Evolutionary conservation across 2,329 filamentous ascomycete genomes (phyloP).

Genomic region (Neonectria magnoliae): DNA sequence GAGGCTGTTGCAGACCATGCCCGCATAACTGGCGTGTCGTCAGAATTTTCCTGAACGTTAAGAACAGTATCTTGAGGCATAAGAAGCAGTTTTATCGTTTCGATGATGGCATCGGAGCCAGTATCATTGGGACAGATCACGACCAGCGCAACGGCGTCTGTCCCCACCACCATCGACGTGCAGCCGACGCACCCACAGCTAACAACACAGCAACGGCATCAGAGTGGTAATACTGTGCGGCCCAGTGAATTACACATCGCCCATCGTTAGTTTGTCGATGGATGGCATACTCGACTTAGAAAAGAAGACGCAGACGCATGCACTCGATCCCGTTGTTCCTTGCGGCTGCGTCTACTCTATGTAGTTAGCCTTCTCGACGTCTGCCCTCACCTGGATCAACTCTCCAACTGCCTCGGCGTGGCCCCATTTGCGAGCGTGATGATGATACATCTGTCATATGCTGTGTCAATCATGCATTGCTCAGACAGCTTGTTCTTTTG

Average conservation of each 20-base stretch:
- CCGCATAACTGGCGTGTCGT: background rate
- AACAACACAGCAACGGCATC: background rate
- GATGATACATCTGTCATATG: too few species aligned
- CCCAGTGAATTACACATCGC: background rate
- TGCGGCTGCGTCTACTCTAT: fast-evolving
- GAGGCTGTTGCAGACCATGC: background rate
- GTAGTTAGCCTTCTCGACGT: background rate
- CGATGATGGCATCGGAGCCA: background rate
- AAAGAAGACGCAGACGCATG: background rate
- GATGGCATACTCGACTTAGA: background rate
- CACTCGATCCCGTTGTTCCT: background rate
- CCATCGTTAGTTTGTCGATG: background rate
- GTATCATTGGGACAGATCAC: background rate
- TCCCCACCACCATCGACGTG: background rate
- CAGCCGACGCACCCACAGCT: background rate
- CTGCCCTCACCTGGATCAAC: constrained; percentile 5
- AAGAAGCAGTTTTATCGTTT: background rate
- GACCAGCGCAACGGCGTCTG: background rate
- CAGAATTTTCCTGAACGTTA: background rate
- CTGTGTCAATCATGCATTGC: too few species aligned
- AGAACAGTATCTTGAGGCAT: background rate
- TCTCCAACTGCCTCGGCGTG: background rate
- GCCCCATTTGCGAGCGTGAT: fast-evolving
- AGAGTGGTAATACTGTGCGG: background rate
- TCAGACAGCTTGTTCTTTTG: too few species aligned